phyloP scores from a whole-genome alignment of 1,139 yeast species.

The Hyphopichia burtonii region DNA sequence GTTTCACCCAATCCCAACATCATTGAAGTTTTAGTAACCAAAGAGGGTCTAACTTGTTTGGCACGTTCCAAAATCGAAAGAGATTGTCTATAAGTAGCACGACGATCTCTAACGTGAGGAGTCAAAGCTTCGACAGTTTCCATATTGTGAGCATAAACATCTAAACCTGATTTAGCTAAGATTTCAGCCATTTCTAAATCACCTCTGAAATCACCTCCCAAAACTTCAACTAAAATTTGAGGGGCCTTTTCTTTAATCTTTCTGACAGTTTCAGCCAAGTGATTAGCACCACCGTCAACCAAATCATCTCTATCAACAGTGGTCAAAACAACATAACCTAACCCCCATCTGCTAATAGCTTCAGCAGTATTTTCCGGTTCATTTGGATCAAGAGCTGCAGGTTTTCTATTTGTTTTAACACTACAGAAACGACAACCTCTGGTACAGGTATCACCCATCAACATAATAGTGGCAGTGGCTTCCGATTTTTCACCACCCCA shows the following conservation, averaged over 20 bases:
- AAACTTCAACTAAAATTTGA: slow-evolving; percentile 86
- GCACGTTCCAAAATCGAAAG: slow-evolving; percentile 76
- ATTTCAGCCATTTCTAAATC: slow-evolving; percentile 76
- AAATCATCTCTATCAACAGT: slow-evolving; percentile 98
- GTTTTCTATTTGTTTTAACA: slow-evolving; percentile 87
- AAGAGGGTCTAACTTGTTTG: slow-evolving; percentile 67
- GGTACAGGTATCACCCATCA: slow-evolving; percentile 97
- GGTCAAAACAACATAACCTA: slow-evolving; percentile 95
- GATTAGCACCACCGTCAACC: slow-evolving; percentile 89
- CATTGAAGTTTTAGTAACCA: slow-evolving; percentile 89
- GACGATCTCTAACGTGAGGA: slow-evolving; percentile 91
- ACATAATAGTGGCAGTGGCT: slow-evolving; percentile 99
- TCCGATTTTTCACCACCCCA: slow-evolving; percentile 98
- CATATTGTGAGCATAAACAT: slow-evolving; percentile 94
- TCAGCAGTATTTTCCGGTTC: slow-evolving; percentile 99
- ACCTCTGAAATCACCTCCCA: slow-evolving; percentile 95
- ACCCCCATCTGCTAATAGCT: slow-evolving; percentile 97
- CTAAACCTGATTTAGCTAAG: slow-evolving; percentile 84
- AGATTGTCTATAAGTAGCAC: slow-evolving; percentile 94
- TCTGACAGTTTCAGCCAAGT: slow-evolving; percentile 83
- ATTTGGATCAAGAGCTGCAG: slow-evolving; percentile 87
- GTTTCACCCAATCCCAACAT: slow-evolving; percentile 98
- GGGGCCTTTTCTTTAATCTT: slow-evolving; percentile 88
- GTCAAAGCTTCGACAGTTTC: slow-evolving; percentile 96
- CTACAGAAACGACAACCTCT: slow-evolving; percentile 98